Conservation (phyloP, 1,284 basidiomycete genomes). For the Pseudozyma tsukubaensis region DNA sequence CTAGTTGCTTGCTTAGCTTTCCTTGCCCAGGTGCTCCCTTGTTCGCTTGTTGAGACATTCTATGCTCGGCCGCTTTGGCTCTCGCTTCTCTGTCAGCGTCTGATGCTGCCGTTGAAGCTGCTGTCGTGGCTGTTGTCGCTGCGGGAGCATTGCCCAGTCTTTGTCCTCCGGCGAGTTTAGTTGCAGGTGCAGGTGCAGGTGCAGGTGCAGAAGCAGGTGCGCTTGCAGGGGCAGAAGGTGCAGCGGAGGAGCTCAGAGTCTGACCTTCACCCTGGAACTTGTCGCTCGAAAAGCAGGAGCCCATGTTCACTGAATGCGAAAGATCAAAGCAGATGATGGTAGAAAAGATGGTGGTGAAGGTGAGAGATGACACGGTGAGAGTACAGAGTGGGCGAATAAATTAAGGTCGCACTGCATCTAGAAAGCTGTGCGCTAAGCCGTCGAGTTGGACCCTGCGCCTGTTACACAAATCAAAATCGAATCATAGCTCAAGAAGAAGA, state of each 20-base stretch:
- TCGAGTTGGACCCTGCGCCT: constrained; percentile 4
- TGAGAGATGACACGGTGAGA: background rate
- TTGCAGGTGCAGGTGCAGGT: background rate
- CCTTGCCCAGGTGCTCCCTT: constrained; percentile 29
- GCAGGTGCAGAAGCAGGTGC: too few species aligned
- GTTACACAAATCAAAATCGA: background rate
- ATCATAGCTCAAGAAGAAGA: background rate
- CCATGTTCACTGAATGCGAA: constrained; percentile 13
- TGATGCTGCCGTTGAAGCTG: constrained; percentile 1
- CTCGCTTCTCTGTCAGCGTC: constrained; percentile 31
- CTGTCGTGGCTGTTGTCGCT: background rate
- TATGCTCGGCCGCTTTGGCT: constrained; percentile 31
- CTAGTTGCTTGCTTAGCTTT: constrained; percentile 35
- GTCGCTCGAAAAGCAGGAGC: constrained; percentile 33
- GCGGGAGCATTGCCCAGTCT: constrained; percentile 15
- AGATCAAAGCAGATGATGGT: background rate
- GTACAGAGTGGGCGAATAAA: too few species aligned
- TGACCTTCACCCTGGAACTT: constrained; percentile 32
- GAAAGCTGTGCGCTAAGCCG: too few species aligned
- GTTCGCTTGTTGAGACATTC: constrained; percentile 26
- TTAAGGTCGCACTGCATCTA: too few species aligned
- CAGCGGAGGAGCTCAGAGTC: constrained; percentile 7
- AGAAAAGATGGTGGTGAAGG: background rate
- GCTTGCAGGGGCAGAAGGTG: constrained; percentile 2
- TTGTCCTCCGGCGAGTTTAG: constrained; percentile 7